phyloP scores from a whole-genome alignment of 2,329 filamentous ascomycete species.

The Rhytidhysteron rufulum region DNA sequence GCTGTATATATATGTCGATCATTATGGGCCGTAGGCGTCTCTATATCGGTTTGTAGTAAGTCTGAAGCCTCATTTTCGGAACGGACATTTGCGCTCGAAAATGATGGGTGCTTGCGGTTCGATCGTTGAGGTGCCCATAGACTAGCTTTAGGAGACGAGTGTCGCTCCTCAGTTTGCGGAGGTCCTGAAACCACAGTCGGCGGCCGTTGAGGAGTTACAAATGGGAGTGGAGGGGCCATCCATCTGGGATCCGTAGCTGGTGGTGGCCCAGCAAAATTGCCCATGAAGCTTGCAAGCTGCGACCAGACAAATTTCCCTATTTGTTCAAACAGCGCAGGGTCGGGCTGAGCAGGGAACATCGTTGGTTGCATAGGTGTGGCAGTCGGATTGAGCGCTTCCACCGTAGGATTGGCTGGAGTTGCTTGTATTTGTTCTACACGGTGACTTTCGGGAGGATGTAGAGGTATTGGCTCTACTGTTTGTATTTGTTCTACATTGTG shows the following conservation, averaged over 20 bases:
- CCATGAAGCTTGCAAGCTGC: slow-evolving; percentile 3
- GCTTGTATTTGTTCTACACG: not conserved
- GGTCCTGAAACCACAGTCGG: not conserved
- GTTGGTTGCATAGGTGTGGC: not conserved
- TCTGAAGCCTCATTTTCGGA: not conserved
- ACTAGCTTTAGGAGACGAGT: not conserved
- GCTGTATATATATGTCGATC: slow-evolving; percentile 1
- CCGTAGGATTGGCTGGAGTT: slow-evolving; percentile 16
- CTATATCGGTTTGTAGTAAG: not conserved
- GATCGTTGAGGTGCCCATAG: not conserved
- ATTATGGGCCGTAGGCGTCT: not conserved
- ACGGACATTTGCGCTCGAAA: not conserved
- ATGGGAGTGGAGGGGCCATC: slow-evolving; percentile 1
- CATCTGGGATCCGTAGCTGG: slow-evolving; percentile 17
- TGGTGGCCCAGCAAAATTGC: slow-evolving; percentile 12
- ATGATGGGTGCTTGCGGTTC: not conserved
- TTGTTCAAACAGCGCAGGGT: slow-evolving; percentile 2
- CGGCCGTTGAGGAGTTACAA: not conserved
- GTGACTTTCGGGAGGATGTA: not conserved
- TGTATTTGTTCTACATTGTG: not conserved
- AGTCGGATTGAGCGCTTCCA: slow-evolving; percentile 14
- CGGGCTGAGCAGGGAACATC: not conserved
- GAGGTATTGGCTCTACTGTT: no score
- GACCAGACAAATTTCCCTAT: not conserved
- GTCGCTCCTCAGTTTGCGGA: not conserved